Evolutionary conservation across 257 asterid genomes (phyloP), one percentile per base, ranked within the genome.

Genomic region (Verbascum thapsus): DNA sequence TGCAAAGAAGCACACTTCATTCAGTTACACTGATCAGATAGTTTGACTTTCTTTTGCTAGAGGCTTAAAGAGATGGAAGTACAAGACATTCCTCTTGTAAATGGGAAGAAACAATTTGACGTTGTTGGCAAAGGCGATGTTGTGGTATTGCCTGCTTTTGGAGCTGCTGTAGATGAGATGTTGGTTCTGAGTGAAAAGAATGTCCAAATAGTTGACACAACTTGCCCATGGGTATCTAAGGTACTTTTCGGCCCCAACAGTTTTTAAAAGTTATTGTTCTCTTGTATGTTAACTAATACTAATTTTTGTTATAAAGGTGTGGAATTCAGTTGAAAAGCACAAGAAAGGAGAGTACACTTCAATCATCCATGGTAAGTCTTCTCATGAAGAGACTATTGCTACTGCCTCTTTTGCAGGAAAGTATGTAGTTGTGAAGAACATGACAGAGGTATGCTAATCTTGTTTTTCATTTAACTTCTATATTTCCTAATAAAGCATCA

Each of bases 151-250:
- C 99, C 99, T 76, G 99, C 97, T 61, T 89, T 89, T 75, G 97
- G 99, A 68, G 97, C 99, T 64, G 87, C 82, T 38, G 95, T 94
- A 7, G 91, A 85, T 63, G 99, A 94, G 84, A 87, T 94, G 97
- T n/a, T 66, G 64, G 64, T 85, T 68, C 72, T 94, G 82, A 85
- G 84, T 26, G 85, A 90, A n/a, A 94, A 81, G 74, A 82, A 85
- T 58, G 96, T 90, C 53, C 97, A 94, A 75, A 87, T 94, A 70
- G 92, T 94, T 58, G 99, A 94, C 77, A 90, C 99, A 53, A 94
- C 99, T 68, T 94, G 98, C 87, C 99, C 98, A 13, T 94, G 99
- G 99, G 99, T 90, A 59, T 80, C 94, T 20, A 90, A 94, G 98
- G 98, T 94, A 81, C 38, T 61, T 30, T 42, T 35, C 48, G 16